Base-by-base conservation (phyloP, 2,329 filamentous ascomycete genomes). In the Hortaea werneckii region DNA sequence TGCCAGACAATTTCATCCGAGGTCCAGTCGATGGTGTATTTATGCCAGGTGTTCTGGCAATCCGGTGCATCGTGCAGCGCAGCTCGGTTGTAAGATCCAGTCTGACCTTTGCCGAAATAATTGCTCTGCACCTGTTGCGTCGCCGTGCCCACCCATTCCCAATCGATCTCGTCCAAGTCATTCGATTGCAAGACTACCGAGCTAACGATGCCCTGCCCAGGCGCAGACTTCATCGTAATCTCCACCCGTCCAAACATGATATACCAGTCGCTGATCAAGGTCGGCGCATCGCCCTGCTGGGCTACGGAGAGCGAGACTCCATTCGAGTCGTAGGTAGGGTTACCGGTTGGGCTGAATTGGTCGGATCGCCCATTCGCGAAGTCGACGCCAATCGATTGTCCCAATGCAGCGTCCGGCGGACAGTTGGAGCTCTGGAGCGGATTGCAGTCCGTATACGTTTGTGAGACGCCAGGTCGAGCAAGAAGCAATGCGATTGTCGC, bases 191-290 rank as follows among this genome's bases (percentile, higher is more conserved):
- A 72, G 7, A 98, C 87, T 9, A 92, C 77, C 40, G 87, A 92
- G 65, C 87, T 95, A 54, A 98, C 89, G 58, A 98, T 95, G 49
- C 92, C 92, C 7, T 79, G 81, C 6, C 92, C 92, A 0, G 88
- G 83, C 7, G 92, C 88, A 27, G 87, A 81, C 68, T 90, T 89
- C 72, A 95, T 76, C 29, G 79, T 82, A 55, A 89, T 79, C 54
- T 94, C 85, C 61, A 95, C 85, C 52, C 83, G 85, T 55, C 92
- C 92, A 65, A 95, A 98, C 92, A 98, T 96, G 12, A 98, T 95
- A 74, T 95, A 96, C 78, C 94, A 96, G 59, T 92, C 79, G 50
- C 88, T 94, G 53, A 77, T 77, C 50, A 98, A 78, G 64, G 90
- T 84, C 0, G 92, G 92, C 3, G 87, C 79, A 62, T 98, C 87